Percentiles rank a stretch among this genome's conserved stretches.
These are phyloP conservation scores for Hanseniaspora nectarophila DNA, from an alignment of 805 yeast genomes.

Conservation along the genomic window DNA sequence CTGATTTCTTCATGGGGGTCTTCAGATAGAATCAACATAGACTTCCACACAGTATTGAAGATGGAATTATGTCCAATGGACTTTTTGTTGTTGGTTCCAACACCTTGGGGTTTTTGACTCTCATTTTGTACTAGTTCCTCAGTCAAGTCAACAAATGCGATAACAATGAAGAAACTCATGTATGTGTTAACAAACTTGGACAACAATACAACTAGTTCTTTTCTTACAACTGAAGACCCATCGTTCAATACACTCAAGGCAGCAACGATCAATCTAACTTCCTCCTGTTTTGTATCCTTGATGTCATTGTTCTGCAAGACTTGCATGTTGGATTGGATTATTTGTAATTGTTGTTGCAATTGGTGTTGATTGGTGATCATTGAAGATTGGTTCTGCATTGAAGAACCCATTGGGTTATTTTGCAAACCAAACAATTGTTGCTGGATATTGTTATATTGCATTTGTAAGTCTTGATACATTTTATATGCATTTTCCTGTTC, in stretches of 20 bases:
- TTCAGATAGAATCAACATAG: slow-evolving; percentile 62
- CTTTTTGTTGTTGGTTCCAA: slow-evolving; percentile 37
- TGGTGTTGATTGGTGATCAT: slow-evolving; percentile 24
- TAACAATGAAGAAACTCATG: slow-evolving; percentile 63
- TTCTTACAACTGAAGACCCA: slow-evolving; percentile 79
- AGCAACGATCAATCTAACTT: slow-evolving; percentile 55
- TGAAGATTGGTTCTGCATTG: slow-evolving; percentile 25
- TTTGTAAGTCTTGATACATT: slow-evolving; percentile 27
- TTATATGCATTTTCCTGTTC: slow-evolving; percentile 29
- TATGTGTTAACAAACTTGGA: slow-evolving; percentile 63
- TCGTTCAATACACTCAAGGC: slow-evolving; percentile 63
- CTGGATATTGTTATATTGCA: slow-evolving; percentile 21
- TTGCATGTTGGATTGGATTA: slow-evolving; percentile 22
- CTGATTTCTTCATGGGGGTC: slow-evolving; percentile 82
- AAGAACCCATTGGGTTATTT: slow-evolving; percentile 21
- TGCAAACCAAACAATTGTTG: slow-evolving; percentile 27
- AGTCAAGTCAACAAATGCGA: slow-evolving; percentile 74
- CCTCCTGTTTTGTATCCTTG: slow-evolving; percentile 50
- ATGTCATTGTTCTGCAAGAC: slow-evolving; percentile 26
- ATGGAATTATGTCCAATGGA: slow-evolving; percentile 81
- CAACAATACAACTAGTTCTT: slow-evolving; percentile 68
- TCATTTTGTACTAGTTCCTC: slow-evolving; percentile 47
- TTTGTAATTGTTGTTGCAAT: slow-evolving; percentile 26
- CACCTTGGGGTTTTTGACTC: slow-evolving; percentile 14
- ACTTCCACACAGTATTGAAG: slow-evolving; percentile 78